These are phyloP conservation scores for Thalassiosira mediterranea DNA, from an alignment of 352 stramenopile genomes.

Conservation along the genomic window DNA sequence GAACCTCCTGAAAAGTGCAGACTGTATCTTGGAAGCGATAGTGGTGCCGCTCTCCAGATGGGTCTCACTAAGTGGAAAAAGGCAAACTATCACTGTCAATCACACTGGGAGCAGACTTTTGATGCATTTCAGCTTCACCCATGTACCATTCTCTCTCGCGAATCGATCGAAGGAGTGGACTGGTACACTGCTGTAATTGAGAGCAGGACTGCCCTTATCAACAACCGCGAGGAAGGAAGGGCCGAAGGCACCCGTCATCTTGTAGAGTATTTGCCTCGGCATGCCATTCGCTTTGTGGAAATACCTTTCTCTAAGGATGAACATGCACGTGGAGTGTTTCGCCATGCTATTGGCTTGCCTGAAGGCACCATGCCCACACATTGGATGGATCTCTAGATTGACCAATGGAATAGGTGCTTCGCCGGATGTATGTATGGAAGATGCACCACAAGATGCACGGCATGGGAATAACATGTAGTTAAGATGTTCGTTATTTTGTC, in stretches of 20 bases:
- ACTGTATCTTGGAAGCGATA: no score
- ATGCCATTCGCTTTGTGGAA: slow-evolving; percentile 36
- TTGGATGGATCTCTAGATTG: no score
- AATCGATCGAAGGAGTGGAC: slow-evolving; percentile 25
- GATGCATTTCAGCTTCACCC: neutral
- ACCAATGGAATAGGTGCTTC: no score
- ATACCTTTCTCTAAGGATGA: slow-evolving; percentile 51
- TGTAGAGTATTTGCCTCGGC: slow-evolving; percentile 40
- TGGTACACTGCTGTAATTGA: slow-evolving; percentile 29
- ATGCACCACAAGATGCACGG: no score
- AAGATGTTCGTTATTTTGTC: no score
- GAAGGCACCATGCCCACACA: slow-evolving; percentile 42
- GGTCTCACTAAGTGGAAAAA: neutral
- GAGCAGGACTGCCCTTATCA: no score
- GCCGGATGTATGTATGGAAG: no score
- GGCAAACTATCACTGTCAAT: slow-evolving; percentile 7
- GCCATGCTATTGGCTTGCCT: slow-evolving; percentile 38
- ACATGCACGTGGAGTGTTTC: slow-evolving; percentile 36
- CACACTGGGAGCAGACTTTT: slow-evolving; percentile 12
- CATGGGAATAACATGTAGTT: no score
- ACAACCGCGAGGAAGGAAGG: neutral
- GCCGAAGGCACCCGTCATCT: slow-evolving; percentile 18
- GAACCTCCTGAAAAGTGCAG: slow-evolving; percentile 16
- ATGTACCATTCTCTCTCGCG: slow-evolving; percentile 35
- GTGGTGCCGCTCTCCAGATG: no score